These are phyloP conservation scores for Wickerhamomyces bisporus DNA, from an alignment of 805 yeast species.

Conservation along the genomic window DNA sequence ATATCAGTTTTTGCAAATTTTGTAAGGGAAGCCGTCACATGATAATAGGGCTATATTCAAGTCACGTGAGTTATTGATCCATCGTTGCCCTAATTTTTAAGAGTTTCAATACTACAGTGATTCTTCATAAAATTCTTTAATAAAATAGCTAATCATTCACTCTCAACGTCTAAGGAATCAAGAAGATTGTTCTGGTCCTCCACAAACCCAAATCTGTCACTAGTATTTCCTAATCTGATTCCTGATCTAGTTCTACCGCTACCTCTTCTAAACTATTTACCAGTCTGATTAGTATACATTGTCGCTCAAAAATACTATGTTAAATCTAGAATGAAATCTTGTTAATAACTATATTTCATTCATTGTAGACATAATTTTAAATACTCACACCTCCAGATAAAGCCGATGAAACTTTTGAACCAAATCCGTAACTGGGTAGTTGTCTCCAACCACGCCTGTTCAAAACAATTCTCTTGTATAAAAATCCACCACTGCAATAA, in stretches of 20 bases:
- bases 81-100: neutral
- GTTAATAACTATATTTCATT: constrained; percentile 12
- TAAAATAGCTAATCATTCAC: constrained; percentile 7
- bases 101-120: no score
- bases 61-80: neutral
- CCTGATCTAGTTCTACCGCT: constrained; percentile 8
- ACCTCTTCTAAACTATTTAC: constrained; percentile 11
- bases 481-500: constrained; percentile 38
- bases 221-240: constrained; percentile 19
- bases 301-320: no score
- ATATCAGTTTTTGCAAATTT: no score
- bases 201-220: constrained; percentile 31
- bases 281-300: constrained; percentile 2
- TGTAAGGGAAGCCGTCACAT: neutral
- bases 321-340: constrained; percentile 4
- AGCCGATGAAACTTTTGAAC: constrained; percentile 21
- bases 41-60: neutral
- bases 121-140: no score
- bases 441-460: constrained; percentile 33
- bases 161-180: constrained; percentile 32
- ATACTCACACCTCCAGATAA: constrained; percentile 24
- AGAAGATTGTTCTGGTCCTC: constrained; percentile 36
- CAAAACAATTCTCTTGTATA: constrained; percentile 30
- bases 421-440: constrained; percentile 24
- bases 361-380: neutral